Base-by-base conservation (phyloP, 208 protist species). In the Acanthamoeba divionensis region DNA sequence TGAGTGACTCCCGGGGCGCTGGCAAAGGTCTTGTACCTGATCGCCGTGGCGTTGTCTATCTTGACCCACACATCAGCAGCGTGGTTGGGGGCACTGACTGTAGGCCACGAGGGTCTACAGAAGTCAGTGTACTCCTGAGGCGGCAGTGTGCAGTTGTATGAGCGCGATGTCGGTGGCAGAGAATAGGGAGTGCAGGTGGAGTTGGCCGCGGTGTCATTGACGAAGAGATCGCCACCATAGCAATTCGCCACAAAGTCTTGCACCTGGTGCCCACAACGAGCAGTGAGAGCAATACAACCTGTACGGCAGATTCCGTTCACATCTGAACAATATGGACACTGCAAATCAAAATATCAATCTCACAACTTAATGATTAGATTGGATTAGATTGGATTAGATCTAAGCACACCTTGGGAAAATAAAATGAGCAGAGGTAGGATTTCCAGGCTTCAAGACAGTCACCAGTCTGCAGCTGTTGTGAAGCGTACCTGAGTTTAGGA, bases 11-110 rank as follows among this genome's bases (percentile, higher is more conserved):
- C 60, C 18, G 52, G 52, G 4, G 8, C 33, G 5, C 38, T 57
- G 24, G 75, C 54, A 55, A 65, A 85, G 2, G 75, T 65, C 52
- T 44, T 65, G 36, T 44, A 85, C 31, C 75, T 48, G 2, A 65
- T 18, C 24, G 60, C 31, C 36, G 80, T 71, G 55, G 44, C 57
- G 38, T 88, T 65, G 38, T 88, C 80, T 29, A 88, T 88, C n/a
- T 45, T 38, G 10, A n/a, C 50, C 80, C 80, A 88, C 26, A 88
- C 80, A 18, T 88, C 38, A 29, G 31, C 55, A 62, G 33, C 38
- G 80, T 88, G 50, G 80, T 45, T 71, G 33, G 80, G 80, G n/a
- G 80, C 80, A 31, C 80, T 88, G 80, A 62, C 80, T 44, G 71
- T 62, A 45, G 9, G 1, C 57, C 60, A 88, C 2, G 15, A 31